phyloP scores from a whole-genome alignment of 1,139 yeast genomes.

The Lodderomyces metapsilosis region DNA sequence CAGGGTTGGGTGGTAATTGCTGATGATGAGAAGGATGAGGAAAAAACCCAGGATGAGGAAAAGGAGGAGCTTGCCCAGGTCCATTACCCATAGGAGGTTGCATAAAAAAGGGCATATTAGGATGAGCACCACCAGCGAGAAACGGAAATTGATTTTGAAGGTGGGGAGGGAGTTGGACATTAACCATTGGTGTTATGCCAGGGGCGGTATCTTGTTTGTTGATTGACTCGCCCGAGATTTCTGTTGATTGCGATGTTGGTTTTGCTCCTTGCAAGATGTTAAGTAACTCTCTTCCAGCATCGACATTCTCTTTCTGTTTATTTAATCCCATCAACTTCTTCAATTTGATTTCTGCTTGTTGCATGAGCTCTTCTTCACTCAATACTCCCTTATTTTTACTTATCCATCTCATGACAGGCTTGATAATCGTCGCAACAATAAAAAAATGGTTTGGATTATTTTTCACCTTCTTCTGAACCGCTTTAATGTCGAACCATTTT shows the following conservation, averaged over 20 bases:
- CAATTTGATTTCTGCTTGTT: conserved; percentile 60
- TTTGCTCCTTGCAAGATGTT: conserved; percentile 58
- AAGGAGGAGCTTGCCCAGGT: conserved; percentile 11
- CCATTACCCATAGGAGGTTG: conserved; percentile 9
- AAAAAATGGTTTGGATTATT: conserved; percentile 50
- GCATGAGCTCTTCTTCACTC: conserved; percentile 54
- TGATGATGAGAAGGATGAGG: conserved; percentile 8
- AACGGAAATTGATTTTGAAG: conserved; percentile 30
- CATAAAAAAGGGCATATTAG: background rate
- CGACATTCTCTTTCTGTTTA: conserved; percentile 30
- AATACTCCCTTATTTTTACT: conserved; percentile 49
- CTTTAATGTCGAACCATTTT: conserved; percentile 44
- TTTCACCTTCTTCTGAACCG: conserved; percentile 35
- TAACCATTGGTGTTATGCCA: conserved; percentile 8
- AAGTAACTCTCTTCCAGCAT: conserved; percentile 75
- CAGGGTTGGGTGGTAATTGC: conserved; percentile 37
- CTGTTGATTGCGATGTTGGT: background rate
- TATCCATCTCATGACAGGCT: conserved; percentile 59
- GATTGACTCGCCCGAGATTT: background rate
- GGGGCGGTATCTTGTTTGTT: conserved; percentile 6
- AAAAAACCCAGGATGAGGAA: conserved; percentile 12
- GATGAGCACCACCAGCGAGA: conserved; percentile 4
- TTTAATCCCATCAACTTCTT: conserved; percentile 60
- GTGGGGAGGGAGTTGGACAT: conserved; percentile 18
- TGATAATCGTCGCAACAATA: conserved; percentile 58